Percentiles rank a stretch among this genome's conserved stretches.
Evolutionary conservation across 75 land plant genomes (phyloP).

Genomic region (Pinus taeda): DNA sequence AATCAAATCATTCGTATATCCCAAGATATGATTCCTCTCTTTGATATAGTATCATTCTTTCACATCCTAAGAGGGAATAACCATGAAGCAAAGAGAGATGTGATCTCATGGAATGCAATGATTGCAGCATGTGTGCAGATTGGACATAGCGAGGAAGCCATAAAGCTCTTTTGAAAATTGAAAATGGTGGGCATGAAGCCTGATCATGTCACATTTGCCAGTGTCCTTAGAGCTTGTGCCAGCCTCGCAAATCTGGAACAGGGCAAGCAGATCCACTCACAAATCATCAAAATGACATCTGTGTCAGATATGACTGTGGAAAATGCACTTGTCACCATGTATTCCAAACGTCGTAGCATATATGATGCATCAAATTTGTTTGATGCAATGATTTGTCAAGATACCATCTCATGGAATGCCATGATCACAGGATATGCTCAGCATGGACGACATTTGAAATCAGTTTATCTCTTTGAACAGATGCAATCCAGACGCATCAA

Average conservation of each 20-base stretch:
- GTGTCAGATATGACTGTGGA: constrained; percentile 5
- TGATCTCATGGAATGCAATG: constrained; percentile 51
- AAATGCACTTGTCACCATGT: constrained; percentile 22
- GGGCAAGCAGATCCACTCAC: constrained; percentile 15
- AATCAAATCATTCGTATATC: too few relatives aligned
- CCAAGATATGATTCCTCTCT: too few relatives aligned
- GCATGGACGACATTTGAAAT: not conserved
- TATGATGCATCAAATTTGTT: not conserved
- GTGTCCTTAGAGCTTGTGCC: constrained; percentile 17
- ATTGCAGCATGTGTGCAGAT: constrained; percentile 26
- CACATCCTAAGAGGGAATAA: too few relatives aligned
- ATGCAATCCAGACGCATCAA: constrained; percentile 9
- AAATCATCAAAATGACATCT: not conserved
- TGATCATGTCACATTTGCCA: constrained; percentile 16
- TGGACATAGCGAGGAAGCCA: constrained; percentile 15
- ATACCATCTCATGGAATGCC: constrained; percentile 6
- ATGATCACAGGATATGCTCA: constrained; percentile 3
- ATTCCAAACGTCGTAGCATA: constrained; percentile 13
- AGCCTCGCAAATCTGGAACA: not conserved
- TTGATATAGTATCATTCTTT: too few relatives aligned
- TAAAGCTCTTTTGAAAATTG: constrained; percentile 14
- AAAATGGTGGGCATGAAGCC: constrained; percentile 5
- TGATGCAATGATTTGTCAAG: not conserved
- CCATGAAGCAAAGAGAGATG: too few relatives aligned
- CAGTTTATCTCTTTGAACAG: not conserved